Base-by-base conservation (phyloP, 2,329 filamentous ascomycete species). In the Colletotrichum phormii region DNA sequence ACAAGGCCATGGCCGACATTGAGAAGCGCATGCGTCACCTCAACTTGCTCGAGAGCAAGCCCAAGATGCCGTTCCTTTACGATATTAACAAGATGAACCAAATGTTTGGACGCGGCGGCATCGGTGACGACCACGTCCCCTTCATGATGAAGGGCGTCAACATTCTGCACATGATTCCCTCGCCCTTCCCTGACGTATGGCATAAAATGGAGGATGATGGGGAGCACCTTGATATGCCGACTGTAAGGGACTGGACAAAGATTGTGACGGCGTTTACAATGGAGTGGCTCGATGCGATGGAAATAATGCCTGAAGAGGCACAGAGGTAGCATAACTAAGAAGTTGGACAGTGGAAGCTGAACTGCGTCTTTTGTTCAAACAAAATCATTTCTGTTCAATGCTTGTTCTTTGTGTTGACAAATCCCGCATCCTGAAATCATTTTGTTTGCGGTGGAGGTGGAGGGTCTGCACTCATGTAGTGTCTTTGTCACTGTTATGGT, bases 71-170 rank as follows among this genome's bases (percentile, higher is more conserved):
- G 1, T 94, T 94, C 79, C 84, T 95, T 8, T 80, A 84, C 11
- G 90, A 94, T 49, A 79, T 81, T 12, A 83, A 84, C 12, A 91
- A 88, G 79, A 81, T 75, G n/a, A 74, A 77, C 0, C 64, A 63
- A 11, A 71, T 78, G 82, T 81, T 83, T 80, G 46, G 82, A 75
- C 60, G 72, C 74, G 75, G 75, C 78, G 76, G 77, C 22, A 88
- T 94, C 5, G 85, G 89, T 73, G 94, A 96, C 78, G 94, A 97
- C 76, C 94, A 97, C 79, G 77, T 95, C 3, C 94, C 94, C 0
- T 97, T 97, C 78, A 89, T 96, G 83, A 84, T 83, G 3, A 87
- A 92, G 53, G 94, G 94, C 0, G 94, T 96, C 0, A 90, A 94
- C 60, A 86, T 95, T 26, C 80, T 97, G 61, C 94, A 96, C 81